Evolutionary conservation across 2,329 filamentous ascomycete species (phyloP), one percentile per base, ranked within the genome.

Genomic region (Huntiella abstrusa): DNA sequence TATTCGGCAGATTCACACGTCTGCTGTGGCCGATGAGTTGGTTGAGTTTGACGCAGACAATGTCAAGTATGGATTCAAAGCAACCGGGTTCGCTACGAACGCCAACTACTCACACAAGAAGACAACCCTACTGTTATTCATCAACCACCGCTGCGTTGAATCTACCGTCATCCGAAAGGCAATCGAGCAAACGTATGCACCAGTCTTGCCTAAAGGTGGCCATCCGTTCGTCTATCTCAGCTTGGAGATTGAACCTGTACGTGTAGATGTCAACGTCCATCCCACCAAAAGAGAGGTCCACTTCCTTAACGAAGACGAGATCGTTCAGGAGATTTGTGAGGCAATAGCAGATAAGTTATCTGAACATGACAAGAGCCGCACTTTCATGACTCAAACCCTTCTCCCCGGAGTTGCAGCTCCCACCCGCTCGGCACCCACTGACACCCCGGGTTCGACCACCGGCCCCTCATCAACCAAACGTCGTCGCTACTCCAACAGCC

Each of bases 211-310:
- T 0, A 98, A 96, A 62, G 85, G 83, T 33, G 85, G 86, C 1
- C 91, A 94, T 57, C 91, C 91, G 0, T 98, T 96, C 58, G 69
- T 88, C 48, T 98, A 98, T 57, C 69, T 98, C 19, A 91, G 80
- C 57, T 70, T 98, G 2, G 83, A 94, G 50, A 93, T 98, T 48
- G 87, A 96, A 54, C 88, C 91, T 1, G 76, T 81, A 19, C 72
- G 88, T 45, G 85, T 98, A 3, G 91, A 98, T 59, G 92, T 98
- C 57, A 98, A 98, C 54, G 82, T 98, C 1, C 91, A 98, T 60
- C 91, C 91, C 0, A 98, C 91, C 0, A 98, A 98, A 60, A 73
- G 85, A 43, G 88, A 98, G 58, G 91, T 98, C 15, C 91, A 96
- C 56, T 96, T 98, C 55, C 69, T 98, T 16, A 94, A 96, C 51